Percentiles rank a stretch among this genome's conserved stretches.
phyloP scores from a whole-genome alignment of 768 basidiomycete species.

The Pleurotus cornucopiae region DNA sequence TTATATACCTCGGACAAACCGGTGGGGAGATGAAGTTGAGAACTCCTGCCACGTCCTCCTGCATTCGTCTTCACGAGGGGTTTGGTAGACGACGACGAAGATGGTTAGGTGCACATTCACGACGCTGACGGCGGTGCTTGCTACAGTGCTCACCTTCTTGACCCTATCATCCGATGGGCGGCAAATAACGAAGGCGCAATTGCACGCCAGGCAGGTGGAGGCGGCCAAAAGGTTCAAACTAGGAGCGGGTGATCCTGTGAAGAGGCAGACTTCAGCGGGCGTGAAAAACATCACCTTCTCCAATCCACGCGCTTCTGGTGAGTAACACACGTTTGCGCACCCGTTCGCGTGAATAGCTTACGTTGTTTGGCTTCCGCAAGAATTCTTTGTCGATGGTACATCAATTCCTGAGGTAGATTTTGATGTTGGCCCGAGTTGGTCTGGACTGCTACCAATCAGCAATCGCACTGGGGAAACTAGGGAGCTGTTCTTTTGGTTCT shows the following conservation, averaged over 20 bases:
- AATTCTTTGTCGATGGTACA: slow-evolving; percentile 67
- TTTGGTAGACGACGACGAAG: neutral
- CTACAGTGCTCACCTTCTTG: slow-evolving; percentile 13
- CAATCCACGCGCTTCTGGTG: slow-evolving; percentile 62
- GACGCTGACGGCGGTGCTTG: slow-evolving; percentile 13
- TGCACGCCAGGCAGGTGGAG: slow-evolving; percentile 40
- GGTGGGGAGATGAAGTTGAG: neutral
- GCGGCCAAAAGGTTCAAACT: slow-evolving; percentile 39
- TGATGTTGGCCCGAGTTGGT: slow-evolving; percentile 73
- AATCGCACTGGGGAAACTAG: slow-evolving; percentile 55
- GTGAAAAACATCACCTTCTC: slow-evolving; percentile 69
- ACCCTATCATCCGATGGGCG: slow-evolving; percentile 20
- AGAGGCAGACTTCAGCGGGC: slow-evolving; percentile 12
- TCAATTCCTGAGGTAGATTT: slow-evolving; percentile 66
- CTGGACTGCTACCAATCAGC: slow-evolving; percentile 72
- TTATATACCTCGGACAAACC: neutral
- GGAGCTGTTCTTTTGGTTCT: slow-evolving; percentile 84
- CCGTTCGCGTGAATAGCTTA: neutral
- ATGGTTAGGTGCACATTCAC: neutral
- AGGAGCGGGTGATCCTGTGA: slow-evolving; percentile 13
- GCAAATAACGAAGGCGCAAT: slow-evolving; percentile 35
- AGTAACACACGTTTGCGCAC: slow-evolving; percentile 12
- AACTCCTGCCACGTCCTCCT: neutral
- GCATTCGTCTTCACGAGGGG: neutral
- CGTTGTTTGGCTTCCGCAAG: slow-evolving; percentile 23